Evolutionary conservation across 345 rosid genomes (phyloP).

Genomic region (Reutealis trisperma): DNA sequence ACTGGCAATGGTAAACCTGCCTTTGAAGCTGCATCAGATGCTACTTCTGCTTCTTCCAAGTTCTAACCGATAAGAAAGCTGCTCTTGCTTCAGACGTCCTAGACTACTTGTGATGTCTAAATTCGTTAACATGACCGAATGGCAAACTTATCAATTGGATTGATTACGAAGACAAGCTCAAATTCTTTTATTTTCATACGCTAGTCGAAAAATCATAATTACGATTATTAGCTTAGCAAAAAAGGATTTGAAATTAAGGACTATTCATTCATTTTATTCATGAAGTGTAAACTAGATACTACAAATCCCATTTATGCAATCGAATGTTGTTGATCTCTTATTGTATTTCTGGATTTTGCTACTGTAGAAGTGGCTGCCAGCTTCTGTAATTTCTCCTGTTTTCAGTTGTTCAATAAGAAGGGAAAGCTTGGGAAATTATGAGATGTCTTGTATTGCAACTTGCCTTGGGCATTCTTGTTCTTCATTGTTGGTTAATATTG

Average conservation of each 20-base stretch:
- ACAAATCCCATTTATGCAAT: conserved; percentile 11
- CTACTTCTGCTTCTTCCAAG: conserved; percentile 9
- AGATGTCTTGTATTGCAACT: too few relatives aligned
- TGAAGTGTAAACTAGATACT: neutral
- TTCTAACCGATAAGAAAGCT: conserved; percentile 7
- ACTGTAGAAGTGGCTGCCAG: neutral
- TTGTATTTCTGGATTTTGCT: neutral
- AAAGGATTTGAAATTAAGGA: neutral
- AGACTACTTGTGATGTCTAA: neutral
- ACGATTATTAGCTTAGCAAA: neutral
- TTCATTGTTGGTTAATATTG: too few relatives aligned
- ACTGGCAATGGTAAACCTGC: conserved; percentile 22
- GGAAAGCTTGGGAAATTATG: too few relatives aligned
- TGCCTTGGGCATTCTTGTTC: too few relatives aligned
- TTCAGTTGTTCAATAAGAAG: too few relatives aligned
- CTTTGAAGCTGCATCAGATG: conserved; percentile 13
- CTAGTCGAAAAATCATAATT: neutral
- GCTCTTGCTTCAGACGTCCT: conserved; percentile 4
- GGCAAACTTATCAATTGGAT: neutral
- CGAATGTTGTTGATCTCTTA: neutral
- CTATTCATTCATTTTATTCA: neutral
- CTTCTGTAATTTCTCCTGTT: neutral
- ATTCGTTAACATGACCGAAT: neutral
- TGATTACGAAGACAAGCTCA: neutral
- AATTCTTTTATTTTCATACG: conserved; percentile 15